Conservation (phyloP, 148 eudicot species). For the Vaccinium corymbosum region DNA sequence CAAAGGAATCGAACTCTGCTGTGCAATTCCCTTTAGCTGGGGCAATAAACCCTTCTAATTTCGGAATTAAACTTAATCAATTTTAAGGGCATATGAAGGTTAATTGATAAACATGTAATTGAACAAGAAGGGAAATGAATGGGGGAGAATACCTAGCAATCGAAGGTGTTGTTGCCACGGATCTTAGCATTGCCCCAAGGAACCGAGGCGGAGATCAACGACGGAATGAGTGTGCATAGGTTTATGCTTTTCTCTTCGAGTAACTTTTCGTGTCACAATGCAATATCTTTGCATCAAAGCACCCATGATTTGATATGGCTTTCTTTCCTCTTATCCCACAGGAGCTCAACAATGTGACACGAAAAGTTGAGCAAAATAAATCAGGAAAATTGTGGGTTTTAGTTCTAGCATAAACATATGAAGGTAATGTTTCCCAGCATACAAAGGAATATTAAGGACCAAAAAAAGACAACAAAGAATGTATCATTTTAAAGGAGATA, state of each 20-base stretch:
- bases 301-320: background rate
- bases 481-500: no score
- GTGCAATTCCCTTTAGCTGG: background rate
- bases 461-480: no score
- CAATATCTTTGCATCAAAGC: background rate
- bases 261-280: background rate
- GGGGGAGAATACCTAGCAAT: constrained; percentile 50
- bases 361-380: no score
- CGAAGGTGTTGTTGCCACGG: constrained; percentile 31
- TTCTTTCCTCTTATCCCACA: no score
- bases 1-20: background rate
- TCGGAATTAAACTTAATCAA: background rate
- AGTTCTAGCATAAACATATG: no score
- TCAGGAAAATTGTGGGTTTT: no score
- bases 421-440: no score
- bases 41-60: background rate
- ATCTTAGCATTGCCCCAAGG: constrained; percentile 81
- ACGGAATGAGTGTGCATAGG: constrained; percentile 16
- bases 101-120: background rate
- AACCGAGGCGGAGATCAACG: constrained; percentile 47
- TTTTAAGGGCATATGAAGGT: no score
- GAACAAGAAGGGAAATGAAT: background rate
- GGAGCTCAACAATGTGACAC: no score
- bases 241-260: no score
- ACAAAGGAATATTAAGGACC: no score